Percentiles rank a stretch among this genome's conserved stretches.
Conservation (phyloP, 306 rosid genomes). For the Bauhinia variegata region DNA sequence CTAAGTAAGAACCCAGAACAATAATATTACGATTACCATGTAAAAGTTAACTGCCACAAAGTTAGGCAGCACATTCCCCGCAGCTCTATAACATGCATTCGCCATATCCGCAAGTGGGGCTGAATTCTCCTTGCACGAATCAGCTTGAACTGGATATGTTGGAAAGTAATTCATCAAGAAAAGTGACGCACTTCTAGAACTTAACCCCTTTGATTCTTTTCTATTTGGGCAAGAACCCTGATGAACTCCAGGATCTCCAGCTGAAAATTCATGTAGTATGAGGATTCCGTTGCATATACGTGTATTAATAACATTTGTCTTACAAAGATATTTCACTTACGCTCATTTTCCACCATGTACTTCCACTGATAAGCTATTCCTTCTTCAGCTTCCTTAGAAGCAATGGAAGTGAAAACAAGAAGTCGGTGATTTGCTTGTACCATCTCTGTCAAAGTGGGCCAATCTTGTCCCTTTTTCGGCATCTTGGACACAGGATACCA, state of each 20-base stretch:
- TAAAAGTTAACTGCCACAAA: conserved; percentile 92
- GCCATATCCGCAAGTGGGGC: conserved; percentile 87
- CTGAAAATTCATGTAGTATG: conserved; percentile 53
- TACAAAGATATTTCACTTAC: conserved; percentile 51
- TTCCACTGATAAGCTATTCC: conserved; percentile 97
- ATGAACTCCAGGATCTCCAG: conserved; percentile 93
- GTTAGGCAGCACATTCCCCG: conserved; percentile 82
- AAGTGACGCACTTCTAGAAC: conserved; percentile 71
- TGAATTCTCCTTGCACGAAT: conserved; percentile 95
- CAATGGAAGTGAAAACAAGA: conserved; percentile 86
- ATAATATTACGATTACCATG: conserved; percentile 74
- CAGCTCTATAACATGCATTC: conserved; percentile 82
- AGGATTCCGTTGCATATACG: conserved; percentile 21
- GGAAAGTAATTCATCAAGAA: conserved; percentile 90
- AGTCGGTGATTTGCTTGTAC: conserved; percentile 79
- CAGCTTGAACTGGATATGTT: conserved; percentile 87
- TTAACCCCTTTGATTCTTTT: conserved; percentile 82
- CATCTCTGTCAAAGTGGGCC: conserved; percentile 91
- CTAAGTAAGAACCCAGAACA: conserved; percentile 15
- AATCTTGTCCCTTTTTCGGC: conserved; percentile 81
- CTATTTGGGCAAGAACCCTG: conserved; percentile 80
- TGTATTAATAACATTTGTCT: conserved; percentile 1
- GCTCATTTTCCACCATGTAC: conserved; percentile 90
- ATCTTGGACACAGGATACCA: conserved; percentile 87
- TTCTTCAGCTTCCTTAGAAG: conserved; percentile 88